phyloP scores from a whole-genome alignment of 2,329 filamentous ascomycete genomes.

The Lachnellula cervina region DNA sequence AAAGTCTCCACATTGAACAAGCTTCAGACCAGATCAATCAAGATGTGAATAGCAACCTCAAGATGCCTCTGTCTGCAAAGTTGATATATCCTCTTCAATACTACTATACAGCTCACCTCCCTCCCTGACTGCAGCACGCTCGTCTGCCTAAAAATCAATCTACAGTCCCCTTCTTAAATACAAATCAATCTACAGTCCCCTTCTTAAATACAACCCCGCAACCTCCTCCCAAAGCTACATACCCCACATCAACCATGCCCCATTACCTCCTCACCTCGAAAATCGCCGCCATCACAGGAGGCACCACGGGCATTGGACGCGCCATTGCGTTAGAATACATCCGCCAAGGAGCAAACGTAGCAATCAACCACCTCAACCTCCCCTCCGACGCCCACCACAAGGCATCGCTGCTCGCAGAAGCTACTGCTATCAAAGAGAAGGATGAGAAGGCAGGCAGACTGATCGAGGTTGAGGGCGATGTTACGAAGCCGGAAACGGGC shows the following conservation, averaged over 20 bases:
- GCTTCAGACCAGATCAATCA: neutral
- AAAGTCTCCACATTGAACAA: neutral
- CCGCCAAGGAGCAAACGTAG: conserved; percentile 70
- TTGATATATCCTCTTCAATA: neutral
- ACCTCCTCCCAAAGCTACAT: conserved; percentile 5
- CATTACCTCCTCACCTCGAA: conserved; percentile 61
- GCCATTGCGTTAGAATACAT: conserved; percentile 79
- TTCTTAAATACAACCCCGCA: neutral
- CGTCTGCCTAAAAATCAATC: neutral
- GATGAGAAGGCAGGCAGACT: conserved; percentile 46
- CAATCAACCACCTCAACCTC: conserved; percentile 73
- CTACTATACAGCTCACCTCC: neutral
- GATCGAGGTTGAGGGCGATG: conserved; percentile 69
- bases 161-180: neutral
- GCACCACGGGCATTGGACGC: conserved; percentile 79
- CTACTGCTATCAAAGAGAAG: conserved; percentile 41
- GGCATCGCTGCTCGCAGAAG: conserved; percentile 48
- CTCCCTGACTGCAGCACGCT: no score
- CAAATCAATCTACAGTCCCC: neutral
- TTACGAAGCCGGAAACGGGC: conserved; percentile 69
- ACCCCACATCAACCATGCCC: conserved; percentile 16
- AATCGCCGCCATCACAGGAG: conserved; percentile 81
- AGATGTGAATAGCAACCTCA: neutral
- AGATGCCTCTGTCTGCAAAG: neutral
- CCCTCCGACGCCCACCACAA: conserved; percentile 47